Base-by-base conservation (phyloP, 1,139 yeast genomes). In the Hansenula sp. region DNA sequence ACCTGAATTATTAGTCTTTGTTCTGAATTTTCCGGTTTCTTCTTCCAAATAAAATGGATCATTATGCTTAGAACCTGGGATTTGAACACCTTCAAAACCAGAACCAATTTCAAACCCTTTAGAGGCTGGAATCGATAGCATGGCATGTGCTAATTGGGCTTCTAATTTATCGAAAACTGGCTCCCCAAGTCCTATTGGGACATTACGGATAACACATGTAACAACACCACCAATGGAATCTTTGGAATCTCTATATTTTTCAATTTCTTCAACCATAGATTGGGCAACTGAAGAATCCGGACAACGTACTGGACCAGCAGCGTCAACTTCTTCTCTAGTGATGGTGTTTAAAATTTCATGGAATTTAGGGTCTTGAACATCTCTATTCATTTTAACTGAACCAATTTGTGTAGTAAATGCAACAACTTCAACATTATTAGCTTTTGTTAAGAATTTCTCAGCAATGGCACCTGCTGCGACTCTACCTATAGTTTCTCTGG, bases 381-480 rank as follows among this genome's bases (percentile, higher is more conserved):
- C 79, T 64, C 96, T 79, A 67, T 83, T 74, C 79, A 90, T 84
- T 54, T 83, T 71, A 42, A 87, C 74, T 31, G 75, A 73, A 32
- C 99, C 99, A 51, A 93, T 96, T 49, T 88, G 85, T 16, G 95
- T 80, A 29, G 93, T 98, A 68, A 94, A 93, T 0, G 98, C 99
- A 33, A 93, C 97, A 59, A 93, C 89, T 67, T 94, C 99, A 40
- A 93, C 94, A 48, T 80, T 79, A 62, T 85, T 83, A 44, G 87
- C 85, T 57, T 84, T 81, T 43, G 71, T 62, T 60, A 93, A 76
- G 54, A 89, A 81, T 70, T 90, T 91, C 66, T 93, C 99, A 38
- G 99, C 99, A 66, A 93, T 83, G 47, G 97, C 98, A 55, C 98
- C 98, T 13, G 98, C 99, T 41, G 99, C 99, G 43, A 93, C 99